A percentile compares a stretch with the other conserved stretches of the same genome.
Evolutionary conservation across 2,329 filamentous ascomycete species (phyloP).

Genomic region (Geosmithia flava): DNA sequence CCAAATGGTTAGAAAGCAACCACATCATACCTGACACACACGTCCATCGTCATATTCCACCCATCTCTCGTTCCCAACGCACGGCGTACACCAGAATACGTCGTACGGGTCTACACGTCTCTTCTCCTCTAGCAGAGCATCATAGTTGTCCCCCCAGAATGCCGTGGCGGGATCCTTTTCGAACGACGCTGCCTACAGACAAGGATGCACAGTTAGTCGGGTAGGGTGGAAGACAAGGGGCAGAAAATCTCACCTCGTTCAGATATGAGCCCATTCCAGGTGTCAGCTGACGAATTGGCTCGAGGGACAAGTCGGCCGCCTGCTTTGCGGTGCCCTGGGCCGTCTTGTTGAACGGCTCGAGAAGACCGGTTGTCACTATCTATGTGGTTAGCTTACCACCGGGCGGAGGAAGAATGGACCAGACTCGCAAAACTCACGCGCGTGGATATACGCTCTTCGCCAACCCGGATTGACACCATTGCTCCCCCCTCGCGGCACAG

Average conservation of each 20-base stretch:
- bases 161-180: slow-evolving; percentile 23
- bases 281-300: slow-evolving; percentile 24
- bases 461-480: slow-evolving; percentile 38
- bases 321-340: slow-evolving; percentile 12
- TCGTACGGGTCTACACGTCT: slow-evolving; percentile 29
- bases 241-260: slow-evolving; percentile 28
- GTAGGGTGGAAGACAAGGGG: too few relatives aligned
- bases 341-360: slow-evolving; percentile 9
- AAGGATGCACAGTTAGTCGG: too few relatives aligned
- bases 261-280: slow-evolving; percentile 29
- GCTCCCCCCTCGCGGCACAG: slow-evolving; percentile 27
- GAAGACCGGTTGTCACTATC: background rate
- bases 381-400: background rate
- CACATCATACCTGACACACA: slow-evolving; percentile 8
- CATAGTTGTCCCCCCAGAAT: slow-evolving; percentile 34
- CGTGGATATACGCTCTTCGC: slow-evolving; percentile 29
- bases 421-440: slow-evolving; percentile 18
- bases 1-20: background rate
- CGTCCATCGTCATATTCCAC: slow-evolving; percentile 9
- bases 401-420: background rate
- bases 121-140: slow-evolving; percentile 30
- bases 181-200: slow-evolving; percentile 23
- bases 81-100: slow-evolving; percentile 34
- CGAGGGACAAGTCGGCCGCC: slow-evolving; percentile 12
- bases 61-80: slow-evolving; percentile 32